A percentile compares a stretch with the other conserved stretches of the same genome.
These are phyloP conservation scores for Agaricus subrufescens DNA, from an alignment of 768 basidiomycete genomes.

Conservation along the genomic window DNA sequence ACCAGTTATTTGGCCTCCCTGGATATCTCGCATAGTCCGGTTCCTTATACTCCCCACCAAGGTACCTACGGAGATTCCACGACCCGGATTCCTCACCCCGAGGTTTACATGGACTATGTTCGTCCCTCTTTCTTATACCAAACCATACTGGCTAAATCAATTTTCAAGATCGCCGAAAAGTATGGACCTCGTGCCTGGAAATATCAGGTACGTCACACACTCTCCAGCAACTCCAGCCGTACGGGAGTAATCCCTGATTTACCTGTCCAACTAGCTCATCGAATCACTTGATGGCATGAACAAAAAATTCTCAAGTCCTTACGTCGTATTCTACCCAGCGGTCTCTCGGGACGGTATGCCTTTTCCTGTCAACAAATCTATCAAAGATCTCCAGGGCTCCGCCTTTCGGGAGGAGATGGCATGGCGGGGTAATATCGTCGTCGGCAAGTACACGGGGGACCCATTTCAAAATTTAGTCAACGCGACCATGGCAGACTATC, in stretches of 20 bases:
- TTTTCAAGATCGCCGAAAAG: slow-evolving; percentile 60
- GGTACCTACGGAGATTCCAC: slow-evolving; percentile 39
- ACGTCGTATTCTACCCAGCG: slow-evolving; percentile 76
- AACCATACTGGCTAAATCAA: slow-evolving; percentile 8
- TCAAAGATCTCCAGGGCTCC: slow-evolving; percentile 69
- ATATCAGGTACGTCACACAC: slow-evolving; percentile 49
- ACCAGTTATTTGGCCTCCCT: neutral
- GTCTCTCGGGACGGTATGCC: slow-evolving; percentile 77
- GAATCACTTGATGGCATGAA: slow-evolving; percentile 79
- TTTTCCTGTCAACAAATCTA: slow-evolving; percentile 74
- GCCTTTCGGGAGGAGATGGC: slow-evolving; percentile 57
- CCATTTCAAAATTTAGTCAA: slow-evolving; percentile 60
- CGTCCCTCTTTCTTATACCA: slow-evolving; percentile 12
- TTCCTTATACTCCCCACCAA: slow-evolving; percentile 37
- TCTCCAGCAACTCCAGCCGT: slow-evolving; percentile 9
- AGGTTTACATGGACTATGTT: slow-evolving; percentile 80
- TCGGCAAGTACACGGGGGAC: slow-evolving; percentile 63
- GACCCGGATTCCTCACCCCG: slow-evolving; percentile 74
- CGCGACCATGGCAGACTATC: slow-evolving; percentile 81
- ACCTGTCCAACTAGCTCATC: slow-evolving; percentile 43
- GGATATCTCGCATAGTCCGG: slow-evolving; percentile 27
- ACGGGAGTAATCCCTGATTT: slow-evolving; percentile 11
- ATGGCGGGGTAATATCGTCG: slow-evolving; percentile 78
- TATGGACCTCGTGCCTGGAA: slow-evolving; percentile 66
- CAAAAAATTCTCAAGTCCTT: slow-evolving; percentile 71